A percentile compares a stretch with the other conserved stretches of the same genome.
Conservation (phyloP, 257 asterid genomes). For the Solanum gandarillasii region DNA sequence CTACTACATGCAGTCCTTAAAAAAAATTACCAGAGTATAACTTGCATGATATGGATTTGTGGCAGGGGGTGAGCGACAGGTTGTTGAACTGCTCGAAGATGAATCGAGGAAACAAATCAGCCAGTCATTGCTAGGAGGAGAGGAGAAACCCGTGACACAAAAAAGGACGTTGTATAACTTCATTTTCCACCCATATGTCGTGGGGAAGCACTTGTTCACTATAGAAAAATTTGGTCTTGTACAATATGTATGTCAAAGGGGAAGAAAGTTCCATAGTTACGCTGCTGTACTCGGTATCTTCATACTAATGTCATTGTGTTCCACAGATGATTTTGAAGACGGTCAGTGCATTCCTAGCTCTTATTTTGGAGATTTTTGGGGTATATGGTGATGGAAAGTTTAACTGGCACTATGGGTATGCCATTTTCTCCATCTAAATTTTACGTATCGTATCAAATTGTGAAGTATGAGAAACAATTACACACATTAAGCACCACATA, state of each 20-base stretch:
- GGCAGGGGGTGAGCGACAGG: conserved; percentile 75
- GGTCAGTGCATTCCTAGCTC: conserved; percentile 64
- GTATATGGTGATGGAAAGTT: conserved; percentile 91
- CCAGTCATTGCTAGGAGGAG: conserved; percentile 59
- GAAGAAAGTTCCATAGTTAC: background rate
- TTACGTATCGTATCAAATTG: background rate
- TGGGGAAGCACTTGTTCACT: conserved; percentile 61
- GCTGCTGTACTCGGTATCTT: background rate
- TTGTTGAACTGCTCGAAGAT: conserved; percentile 52
- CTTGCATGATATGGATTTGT: background rate
- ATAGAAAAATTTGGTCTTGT: conserved; percentile 84
- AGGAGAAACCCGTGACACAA: conserved; percentile 11
- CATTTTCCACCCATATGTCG: conserved; percentile 41
- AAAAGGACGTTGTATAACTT: conserved; percentile 37
- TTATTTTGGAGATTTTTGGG: conserved; percentile 71
- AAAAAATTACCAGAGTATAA: background rate
- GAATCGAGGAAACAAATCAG: conserved; percentile 42
- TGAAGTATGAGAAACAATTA: background rate
- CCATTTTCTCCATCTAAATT: background rate
- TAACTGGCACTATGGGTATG: conserved; percentile 88
- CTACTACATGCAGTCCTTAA: background rate
- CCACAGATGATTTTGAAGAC: conserved; percentile 90
- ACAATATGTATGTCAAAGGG: conserved; percentile 52
- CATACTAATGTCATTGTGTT: background rate
- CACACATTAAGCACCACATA: background rate